Evolutionary conservation across 1,284 basidiomycete genomes (phyloP).

Genomic region (Cutaneotrichosporon spelunceum): DNA sequence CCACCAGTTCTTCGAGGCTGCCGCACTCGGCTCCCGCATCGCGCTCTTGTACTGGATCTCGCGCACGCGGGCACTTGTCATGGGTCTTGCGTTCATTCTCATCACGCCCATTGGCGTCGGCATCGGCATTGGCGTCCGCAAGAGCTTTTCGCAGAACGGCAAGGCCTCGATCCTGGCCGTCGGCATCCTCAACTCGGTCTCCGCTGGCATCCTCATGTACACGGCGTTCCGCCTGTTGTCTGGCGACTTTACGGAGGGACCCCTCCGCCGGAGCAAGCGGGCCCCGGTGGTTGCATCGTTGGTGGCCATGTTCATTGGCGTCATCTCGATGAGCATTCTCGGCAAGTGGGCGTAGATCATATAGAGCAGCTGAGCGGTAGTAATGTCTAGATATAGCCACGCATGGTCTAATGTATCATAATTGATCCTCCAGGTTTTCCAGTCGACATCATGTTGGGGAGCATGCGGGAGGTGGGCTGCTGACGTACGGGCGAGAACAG

Average conservation of each 20-base stretch:
- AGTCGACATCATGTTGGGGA: too few relatives aligned
- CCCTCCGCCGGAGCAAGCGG: conserved; percentile 22
- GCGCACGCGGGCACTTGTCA: conserved; percentile 19
- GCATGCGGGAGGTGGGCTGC: not conserved
- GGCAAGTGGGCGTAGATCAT: conserved; percentile 46
- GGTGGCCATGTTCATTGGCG: conserved; percentile 30
- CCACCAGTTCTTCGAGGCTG: conserved; percentile 28
- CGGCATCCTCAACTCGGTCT: conserved; percentile 40
- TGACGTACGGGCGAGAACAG: too few relatives aligned
- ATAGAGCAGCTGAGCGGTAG: not conserved
- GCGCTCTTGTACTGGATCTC: conserved; percentile 29
- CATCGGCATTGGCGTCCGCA: conserved; percentile 39
- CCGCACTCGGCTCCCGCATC: conserved; percentile 35
- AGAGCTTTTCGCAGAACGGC: conserved; percentile 39
- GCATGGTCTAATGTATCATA: not conserved
- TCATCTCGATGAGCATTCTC: conserved; percentile 46
- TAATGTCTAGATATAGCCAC: not conserved
- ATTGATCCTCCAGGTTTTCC: too few relatives aligned
- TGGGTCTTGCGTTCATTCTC: conserved; percentile 32
- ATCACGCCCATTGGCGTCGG: conserved; percentile 37
- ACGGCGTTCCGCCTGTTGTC: conserved; percentile 38
- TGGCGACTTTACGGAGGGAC: conserved; percentile 33
- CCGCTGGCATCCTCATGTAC: conserved; percentile 31
- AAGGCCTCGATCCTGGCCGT: conserved; percentile 36
- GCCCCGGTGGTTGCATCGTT: conserved; percentile 29